Conservation (phyloP, 139 green algal species). For the Tetraselmis striata region DNA sequence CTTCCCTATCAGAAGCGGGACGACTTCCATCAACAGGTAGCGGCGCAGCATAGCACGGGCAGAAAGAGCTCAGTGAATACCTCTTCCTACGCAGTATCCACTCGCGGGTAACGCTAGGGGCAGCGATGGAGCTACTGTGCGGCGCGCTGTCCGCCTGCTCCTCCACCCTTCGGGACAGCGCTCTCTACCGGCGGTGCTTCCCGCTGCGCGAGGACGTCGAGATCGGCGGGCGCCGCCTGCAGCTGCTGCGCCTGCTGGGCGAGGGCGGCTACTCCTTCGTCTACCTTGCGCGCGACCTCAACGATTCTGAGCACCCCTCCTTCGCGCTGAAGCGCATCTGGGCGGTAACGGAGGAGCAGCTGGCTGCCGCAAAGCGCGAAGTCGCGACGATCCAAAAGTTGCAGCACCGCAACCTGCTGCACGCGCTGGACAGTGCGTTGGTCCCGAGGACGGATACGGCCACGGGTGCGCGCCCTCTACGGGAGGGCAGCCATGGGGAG, state of each 20-base stretch:
- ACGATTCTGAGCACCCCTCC: background rate
- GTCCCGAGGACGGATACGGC: background rate
- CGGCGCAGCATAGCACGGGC: too few relatives aligned
- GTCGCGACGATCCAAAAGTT: slow-evolving; percentile 39
- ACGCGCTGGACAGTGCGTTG: slow-evolving; percentile 33
- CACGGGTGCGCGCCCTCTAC: background rate
- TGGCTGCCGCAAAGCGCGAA: slow-evolving; percentile 33
- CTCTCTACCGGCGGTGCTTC: background rate
- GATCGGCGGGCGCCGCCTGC: slow-evolving; percentile 19
- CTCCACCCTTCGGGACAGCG: background rate
- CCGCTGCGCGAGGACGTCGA: slow-evolving; percentile 1
- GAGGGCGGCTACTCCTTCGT: slow-evolving; percentile 80
- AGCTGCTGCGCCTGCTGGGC: slow-evolving; percentile 41
- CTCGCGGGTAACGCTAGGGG: too few relatives aligned
- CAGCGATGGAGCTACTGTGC: background rate
- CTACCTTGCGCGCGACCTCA: slow-evolving; percentile 53
- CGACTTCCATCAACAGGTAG: too few relatives aligned
- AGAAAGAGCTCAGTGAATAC: too few relatives aligned
- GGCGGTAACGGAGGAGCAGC: slow-evolving; percentile 30
- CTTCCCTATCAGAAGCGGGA: too few relatives aligned
- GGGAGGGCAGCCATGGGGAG: too few relatives aligned
- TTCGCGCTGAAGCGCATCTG: background rate
- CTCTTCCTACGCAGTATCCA: too few relatives aligned
- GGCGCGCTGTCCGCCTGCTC: background rate
- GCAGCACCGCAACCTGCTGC: slow-evolving; percentile 57